Percentiles rank a stretch among this genome's conserved stretches.
phyloP scores from a whole-genome alignment of 1,139 yeast genomes.

The Wickerhamomyces sp. region DNA sequence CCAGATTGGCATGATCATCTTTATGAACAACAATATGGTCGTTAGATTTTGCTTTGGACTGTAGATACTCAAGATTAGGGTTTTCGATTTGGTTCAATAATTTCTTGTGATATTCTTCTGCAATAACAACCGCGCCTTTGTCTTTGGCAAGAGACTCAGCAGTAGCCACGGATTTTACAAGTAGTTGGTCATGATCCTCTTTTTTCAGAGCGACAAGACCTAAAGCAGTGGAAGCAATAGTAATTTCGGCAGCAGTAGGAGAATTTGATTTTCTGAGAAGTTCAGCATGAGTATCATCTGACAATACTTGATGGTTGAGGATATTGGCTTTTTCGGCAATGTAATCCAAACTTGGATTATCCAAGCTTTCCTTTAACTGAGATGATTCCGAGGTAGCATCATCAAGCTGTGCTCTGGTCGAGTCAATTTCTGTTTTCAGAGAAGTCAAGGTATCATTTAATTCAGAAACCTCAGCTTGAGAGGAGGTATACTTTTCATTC shows the following conservation, averaged over 20 bases:
- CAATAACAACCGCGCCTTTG: conserved; percentile 14
- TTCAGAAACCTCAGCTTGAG: background rate
- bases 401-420: background rate
- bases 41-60: conserved; percentile 16
- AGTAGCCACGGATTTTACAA: conserved; percentile 7
- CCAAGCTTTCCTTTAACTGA: background rate
- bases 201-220: conserved; percentile 26
- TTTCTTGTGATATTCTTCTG: conserved; percentile 10
- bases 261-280: conserved; percentile 21
- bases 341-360: background rate
- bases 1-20: conserved; percentile 10
- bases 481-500: background rate
- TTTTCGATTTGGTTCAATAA: conserved; percentile 9
- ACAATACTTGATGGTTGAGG: background rate
- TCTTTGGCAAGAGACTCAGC: conserved; percentile 12
- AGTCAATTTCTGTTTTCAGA: background rate
- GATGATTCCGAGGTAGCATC: background rate
- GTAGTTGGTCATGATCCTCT: conserved; percentile 20
- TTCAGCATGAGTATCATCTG: conserved; percentile 7
- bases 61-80: conserved; percentile 23
- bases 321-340: background rate
- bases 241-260: conserved; percentile 30
- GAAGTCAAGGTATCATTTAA: background rate
- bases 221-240: conserved; percentile 28
- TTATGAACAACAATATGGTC: conserved; percentile 11